Percentiles rank a stretch among this genome's conserved stretches.
These are phyloP conservation scores for Boletus bicolor DNA, from an alignment of 768 basidiomycete species.

Conservation along the genomic window DNA sequence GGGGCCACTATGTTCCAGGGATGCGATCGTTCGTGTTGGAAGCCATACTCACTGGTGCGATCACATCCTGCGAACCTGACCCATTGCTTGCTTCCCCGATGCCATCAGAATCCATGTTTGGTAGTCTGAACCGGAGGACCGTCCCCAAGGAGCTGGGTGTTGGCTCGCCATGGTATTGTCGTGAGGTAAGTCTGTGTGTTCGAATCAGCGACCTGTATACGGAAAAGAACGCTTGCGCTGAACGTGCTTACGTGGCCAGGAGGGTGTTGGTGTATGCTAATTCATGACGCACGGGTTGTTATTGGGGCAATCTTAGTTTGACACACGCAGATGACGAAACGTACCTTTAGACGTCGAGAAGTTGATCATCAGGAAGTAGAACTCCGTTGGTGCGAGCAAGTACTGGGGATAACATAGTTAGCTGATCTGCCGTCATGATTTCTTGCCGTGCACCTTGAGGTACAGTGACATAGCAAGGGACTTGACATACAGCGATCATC, in stretches of 20 bases:
- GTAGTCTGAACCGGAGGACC: neutral
- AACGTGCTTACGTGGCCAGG: neutral
- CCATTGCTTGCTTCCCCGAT: too few relatives aligned
- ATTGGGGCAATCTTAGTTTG: neutral
- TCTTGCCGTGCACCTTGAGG: neutral
- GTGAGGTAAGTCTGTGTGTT: neutral
- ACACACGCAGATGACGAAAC: neutral
- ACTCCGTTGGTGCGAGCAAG: neutral
- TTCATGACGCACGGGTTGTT: neutral
- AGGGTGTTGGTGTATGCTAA: slow-evolving; percentile 1
- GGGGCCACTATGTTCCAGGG: neutral
- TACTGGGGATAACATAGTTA: neutral
- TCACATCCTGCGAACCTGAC: neutral
- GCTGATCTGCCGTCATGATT: neutral
- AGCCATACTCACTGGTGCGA: neutral
- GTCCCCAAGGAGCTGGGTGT: neutral
- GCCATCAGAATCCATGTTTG: neutral
- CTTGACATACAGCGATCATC: neutral
- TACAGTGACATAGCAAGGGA: neutral
- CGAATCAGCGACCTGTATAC: neutral
- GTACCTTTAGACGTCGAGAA: neutral
- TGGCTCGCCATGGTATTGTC: neutral
- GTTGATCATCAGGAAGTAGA: neutral
- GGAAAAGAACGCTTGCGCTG: neutral
- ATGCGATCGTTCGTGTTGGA: neutral